Percentiles rank a stretch among this genome's conserved stretches.
phyloP scores from a whole-genome alignment of 805 yeast genomes.

The Cyberlindnera xishuangbannaensis region DNA sequence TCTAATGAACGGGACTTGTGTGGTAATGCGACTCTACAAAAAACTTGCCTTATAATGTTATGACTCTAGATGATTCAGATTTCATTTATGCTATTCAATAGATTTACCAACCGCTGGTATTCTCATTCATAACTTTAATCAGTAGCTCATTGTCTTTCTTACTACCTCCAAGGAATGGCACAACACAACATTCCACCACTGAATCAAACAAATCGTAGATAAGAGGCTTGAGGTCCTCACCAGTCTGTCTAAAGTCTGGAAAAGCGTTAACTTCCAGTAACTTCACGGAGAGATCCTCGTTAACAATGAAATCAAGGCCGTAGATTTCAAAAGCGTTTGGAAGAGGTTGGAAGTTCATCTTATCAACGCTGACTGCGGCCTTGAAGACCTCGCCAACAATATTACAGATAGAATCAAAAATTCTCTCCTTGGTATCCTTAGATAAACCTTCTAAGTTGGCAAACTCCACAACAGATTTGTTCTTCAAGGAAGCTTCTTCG shows the following conservation, averaged over 20 bases:
- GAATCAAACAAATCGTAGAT: conserved; percentile 63
- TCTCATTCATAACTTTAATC: conserved; percentile 35
- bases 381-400: conserved; percentile 65
- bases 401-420: conserved; percentile 51
- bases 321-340: conserved; percentile 78
- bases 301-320: conserved; percentile 85
- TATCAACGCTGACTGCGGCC: conserved; percentile 79
- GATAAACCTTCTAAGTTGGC: conserved; percentile 44
- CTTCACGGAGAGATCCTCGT: conserved; percentile 44
- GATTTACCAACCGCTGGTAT: conserved; percentile 31
- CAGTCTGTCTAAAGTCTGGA: conserved; percentile 97
- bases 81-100: too few species aligned
- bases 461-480: conserved; percentile 56
- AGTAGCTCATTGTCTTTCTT: conserved; percentile 21
- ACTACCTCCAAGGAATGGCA: conserved; percentile 36
- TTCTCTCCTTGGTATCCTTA: conserved; percentile 29
- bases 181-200: conserved; percentile 42
- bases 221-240: conserved; percentile 59
- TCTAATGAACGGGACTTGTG: conserved; percentile 1
- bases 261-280: conserved; percentile 86
- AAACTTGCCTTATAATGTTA: too few species aligned
- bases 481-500: conserved; percentile 32
- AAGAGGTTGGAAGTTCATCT: conserved; percentile 79
- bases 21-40: too few species aligned
- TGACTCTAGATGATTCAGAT: too few species aligned